A percentile compares a stretch with the other conserved stretches of the same genome.
These are phyloP conservation scores for Eimeria necatrix DNA, from an alignment of 169 alveolate genomes.

Conservation along the genomic window DNA sequence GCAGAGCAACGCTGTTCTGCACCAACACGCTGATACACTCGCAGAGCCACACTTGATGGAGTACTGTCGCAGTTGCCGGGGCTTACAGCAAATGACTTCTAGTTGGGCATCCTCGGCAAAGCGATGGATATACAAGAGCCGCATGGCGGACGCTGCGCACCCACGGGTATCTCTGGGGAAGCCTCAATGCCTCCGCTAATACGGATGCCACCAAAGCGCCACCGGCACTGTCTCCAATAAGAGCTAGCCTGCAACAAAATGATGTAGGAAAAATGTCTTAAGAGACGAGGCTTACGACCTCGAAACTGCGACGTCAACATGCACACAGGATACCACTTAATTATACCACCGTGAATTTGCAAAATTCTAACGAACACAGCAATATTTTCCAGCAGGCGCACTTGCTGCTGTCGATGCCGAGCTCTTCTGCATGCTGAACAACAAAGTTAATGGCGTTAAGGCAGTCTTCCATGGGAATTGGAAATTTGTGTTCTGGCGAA, in stretches of 20 bases:
- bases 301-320: no score
- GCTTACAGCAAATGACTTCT: conserved; percentile 71
- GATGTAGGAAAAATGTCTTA: not conserved
- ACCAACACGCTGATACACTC: no score
- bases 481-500: conserved; percentile 78
- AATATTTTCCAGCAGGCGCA: not conserved
- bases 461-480: conserved; percentile 71
- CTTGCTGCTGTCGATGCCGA: conserved; percentile 54
- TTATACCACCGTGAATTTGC: not conserved
- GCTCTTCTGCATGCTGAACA: conserved; percentile 10
- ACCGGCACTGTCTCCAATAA: conserved; percentile 79
- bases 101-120: conserved; percentile 79
- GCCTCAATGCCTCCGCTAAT: conserved; percentile 72
- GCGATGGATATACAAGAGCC: conserved; percentile 73
- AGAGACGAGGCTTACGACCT: not conserved
- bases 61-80: not conserved
- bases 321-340: not conserved
- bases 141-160: conserved; percentile 11
- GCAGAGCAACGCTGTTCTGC: no score
- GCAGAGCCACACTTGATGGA: no score
- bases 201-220: conserved; percentile 75
- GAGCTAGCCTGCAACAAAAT: conserved; percentile 39
- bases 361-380: no score
- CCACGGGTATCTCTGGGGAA: conserved; percentile 67
- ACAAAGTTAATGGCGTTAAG: conserved; percentile 65